phyloP scores from a whole-genome alignment of 805 yeast genomes.

The Sugiyamaella qingdaonensis region DNA sequence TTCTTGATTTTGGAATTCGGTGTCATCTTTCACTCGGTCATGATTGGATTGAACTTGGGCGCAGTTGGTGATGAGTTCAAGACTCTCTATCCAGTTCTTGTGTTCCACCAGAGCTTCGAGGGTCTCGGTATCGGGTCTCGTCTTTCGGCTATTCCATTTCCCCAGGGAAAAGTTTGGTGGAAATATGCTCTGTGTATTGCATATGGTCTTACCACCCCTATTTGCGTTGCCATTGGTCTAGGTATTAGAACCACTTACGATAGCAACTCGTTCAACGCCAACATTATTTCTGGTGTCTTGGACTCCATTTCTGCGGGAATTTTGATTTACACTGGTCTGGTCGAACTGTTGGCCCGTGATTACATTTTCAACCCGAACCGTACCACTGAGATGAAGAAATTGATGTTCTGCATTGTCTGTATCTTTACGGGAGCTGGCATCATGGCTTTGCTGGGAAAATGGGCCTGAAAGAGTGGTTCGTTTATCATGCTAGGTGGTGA shows the following conservation, averaged over 20 bases:
- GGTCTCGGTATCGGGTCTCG: slow-evolving; percentile 77
- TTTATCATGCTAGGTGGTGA: too few species aligned
- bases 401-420: slow-evolving; percentile 39
- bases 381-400: slow-evolving; percentile 40
- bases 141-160: slow-evolving; percentile 56
- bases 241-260: slow-evolving; percentile 61
- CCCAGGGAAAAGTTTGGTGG: slow-evolving; percentile 40
- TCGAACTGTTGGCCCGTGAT: slow-evolving; percentile 72
- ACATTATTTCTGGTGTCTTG: slow-evolving; percentile 57
- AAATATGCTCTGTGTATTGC: slow-evolving; percentile 50
- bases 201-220: slow-evolving; percentile 61
- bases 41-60: slow-evolving; percentile 66
- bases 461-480: slow-evolving; percentile 61
- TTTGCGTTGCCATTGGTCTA: slow-evolving; percentile 68
- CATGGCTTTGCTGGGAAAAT: slow-evolving; percentile 72
- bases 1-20: slow-evolving; percentile 67
- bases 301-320: slow-evolving; percentile 72
- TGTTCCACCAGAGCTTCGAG: slow-evolving; percentile 76
- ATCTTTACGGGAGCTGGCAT: slow-evolving; percentile 58
- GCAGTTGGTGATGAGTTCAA: slow-evolving; percentile 60
- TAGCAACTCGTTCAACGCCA: slow-evolving; percentile 50
- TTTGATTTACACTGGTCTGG: slow-evolving; percentile 65
- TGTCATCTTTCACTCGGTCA: slow-evolving; percentile 67
- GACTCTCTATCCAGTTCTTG: slow-evolving; percentile 58
- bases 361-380: slow-evolving; percentile 47